These are phyloP conservation scores for Magnolia sinica DNA, from an alignment of 164 flowering plant genomes.

Conservation along the genomic window DNA sequence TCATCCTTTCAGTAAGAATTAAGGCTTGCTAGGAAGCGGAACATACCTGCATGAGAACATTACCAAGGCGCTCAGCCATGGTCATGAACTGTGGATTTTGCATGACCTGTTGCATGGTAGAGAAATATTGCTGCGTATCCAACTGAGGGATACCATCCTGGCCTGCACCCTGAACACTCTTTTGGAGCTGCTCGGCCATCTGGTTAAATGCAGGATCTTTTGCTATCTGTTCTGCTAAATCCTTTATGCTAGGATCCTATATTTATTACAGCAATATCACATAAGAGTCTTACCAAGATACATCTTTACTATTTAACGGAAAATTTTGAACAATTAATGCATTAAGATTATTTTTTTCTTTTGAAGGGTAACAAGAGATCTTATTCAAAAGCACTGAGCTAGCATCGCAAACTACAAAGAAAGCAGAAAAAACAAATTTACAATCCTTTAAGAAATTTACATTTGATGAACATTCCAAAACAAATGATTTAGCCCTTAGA, in stretches of 20 bases:
- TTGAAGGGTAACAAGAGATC: too few relatives aligned
- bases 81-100: constrained; percentile 92
- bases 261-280: not conserved
- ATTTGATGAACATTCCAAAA: too few relatives aligned
- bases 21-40: not conserved
- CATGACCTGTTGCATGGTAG: constrained; percentile 97
- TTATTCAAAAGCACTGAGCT: too few relatives aligned
- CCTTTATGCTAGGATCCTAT: constrained; percentile 90
- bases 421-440: too few relatives aligned
- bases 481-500: not conserved
- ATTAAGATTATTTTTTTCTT: not conserved
- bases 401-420: too few relatives aligned
- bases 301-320: not conserved
- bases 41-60: constrained; percentile 80
- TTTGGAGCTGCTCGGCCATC: constrained; percentile 94
- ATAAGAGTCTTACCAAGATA: not conserved
- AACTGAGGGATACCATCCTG: constrained; percentile 64
- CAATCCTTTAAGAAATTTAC: too few relatives aligned
- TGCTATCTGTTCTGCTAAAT: constrained; percentile 85
- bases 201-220: constrained; percentile 89
- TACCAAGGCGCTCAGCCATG: constrained; percentile 98
- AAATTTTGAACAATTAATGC: not conserved
- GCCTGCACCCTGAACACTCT: constrained; percentile 56
- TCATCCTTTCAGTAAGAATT: not conserved
- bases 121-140: constrained; percentile 69